Base-by-base conservation (phyloP, 1,139 yeast genomes). In the Lodderomyces elongisporus region DNA sequence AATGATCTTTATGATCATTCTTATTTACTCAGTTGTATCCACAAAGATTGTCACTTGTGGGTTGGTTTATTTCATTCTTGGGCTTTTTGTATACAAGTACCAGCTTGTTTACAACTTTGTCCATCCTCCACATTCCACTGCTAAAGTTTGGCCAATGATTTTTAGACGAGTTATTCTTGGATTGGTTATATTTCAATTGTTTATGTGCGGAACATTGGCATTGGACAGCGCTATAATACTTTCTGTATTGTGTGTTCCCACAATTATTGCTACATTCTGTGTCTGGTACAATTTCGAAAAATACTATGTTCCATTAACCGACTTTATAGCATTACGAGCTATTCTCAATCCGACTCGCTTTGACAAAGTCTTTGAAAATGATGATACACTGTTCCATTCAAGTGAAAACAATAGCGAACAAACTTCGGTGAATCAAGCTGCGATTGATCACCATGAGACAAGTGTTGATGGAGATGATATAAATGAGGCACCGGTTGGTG, bases 111-210 rank as follows among this genome's bases (percentile, higher is more conserved):
- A 78, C 45, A 74, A 80, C 21, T 75, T 77, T 63, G 82, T 78
- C 9, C 85, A 79, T 47, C 80, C 84, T 1, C 82, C 79, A 14
- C 85, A 79, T 51, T 77, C 84, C 10, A 79, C 85, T 0, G 85
- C 85, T 2, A 77, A 77, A 47, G 77, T 77, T 7, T 79, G 85
- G 85, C 83, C 84, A 2, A 70, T 79, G 63, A 73, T 79, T 9
- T 77, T 77, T 42, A 58, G 82, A 40, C 58, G 85, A 34, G 66
- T 78, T n/a, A 69, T 78, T 42, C 50, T 79, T 28, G 85, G 85
- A 0, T 58, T 78, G 20, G 56, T 77, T 4, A 65, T 79, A 31
- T 74, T 79, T 47, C 85, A 79, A 48, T 51, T 78, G 28, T 78
- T 79, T 44, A 78, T 78, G 83, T 73, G 79, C 50, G 85, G 85